Percentiles rank a stretch among this genome's conserved stretches.
Conservation (phyloP, 768 basidiomycete species). For the Auriscalpium orientale region DNA sequence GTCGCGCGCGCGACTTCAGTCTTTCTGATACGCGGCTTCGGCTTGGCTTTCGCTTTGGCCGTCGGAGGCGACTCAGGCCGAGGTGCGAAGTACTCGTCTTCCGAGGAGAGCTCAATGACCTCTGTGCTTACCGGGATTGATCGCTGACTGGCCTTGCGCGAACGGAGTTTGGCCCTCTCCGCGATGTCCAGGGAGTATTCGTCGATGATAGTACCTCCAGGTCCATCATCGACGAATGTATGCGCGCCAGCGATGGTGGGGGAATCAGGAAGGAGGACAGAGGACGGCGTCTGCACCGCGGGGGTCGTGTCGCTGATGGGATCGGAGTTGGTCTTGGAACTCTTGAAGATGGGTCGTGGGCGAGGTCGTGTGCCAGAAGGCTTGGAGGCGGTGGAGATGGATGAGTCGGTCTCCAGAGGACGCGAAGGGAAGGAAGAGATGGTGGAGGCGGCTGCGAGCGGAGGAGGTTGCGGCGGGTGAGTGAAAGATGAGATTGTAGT, state of each 20-base stretch:
- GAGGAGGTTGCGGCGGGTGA: not conserved
- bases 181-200: constrained; percentile 22
- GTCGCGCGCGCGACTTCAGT: not conserved
- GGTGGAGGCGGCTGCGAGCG: not conserved
- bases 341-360: constrained; percentile 10
- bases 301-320: constrained; percentile 7
- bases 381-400: constrained; percentile 5
- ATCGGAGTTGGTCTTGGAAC: not conserved
- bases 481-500: constrained; percentile 8
- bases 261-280: not conserved
- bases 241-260: not conserved
- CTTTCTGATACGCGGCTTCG: constrained; percentile 9
- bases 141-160: constrained; percentile 16
- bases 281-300: constrained; percentile 3
- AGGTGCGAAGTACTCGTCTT: constrained; percentile 19
- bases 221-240: not conserved
- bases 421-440: constrained; percentile 7
- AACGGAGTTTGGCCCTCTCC: constrained; percentile 26
- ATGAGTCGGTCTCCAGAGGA: not conserved
- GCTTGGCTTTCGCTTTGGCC: constrained; percentile 2
- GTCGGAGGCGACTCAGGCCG: constrained; percentile 9
- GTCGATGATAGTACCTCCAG: not conserved
- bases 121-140: constrained; percentile 7
- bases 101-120: constrained; percentile 23
- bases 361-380: constrained; percentile 6